Evolutionary conservation across 495 filamentous ascomycete genomes (phyloP).

Genomic region (Penicillium coffeae): DNA sequence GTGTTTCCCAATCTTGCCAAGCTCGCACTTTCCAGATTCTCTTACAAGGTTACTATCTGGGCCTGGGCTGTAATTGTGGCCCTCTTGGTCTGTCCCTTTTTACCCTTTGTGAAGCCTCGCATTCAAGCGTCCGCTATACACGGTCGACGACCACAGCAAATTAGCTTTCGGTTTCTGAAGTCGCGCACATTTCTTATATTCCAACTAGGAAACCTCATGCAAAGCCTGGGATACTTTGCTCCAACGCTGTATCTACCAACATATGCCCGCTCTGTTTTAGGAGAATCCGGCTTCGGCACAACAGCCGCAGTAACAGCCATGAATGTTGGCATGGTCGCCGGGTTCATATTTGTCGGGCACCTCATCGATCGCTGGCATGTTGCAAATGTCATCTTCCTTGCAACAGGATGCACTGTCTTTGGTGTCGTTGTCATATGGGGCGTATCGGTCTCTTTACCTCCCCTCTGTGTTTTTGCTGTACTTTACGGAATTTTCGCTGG

Average conservation of each 20-base stretch:
- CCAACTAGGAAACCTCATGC: conserved; percentile 48
- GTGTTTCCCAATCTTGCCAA: too few species aligned
- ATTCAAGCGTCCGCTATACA: too few species aligned
- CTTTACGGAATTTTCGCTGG: conserved; percentile 64
- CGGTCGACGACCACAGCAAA: too few species aligned
- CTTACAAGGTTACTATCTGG: too few species aligned
- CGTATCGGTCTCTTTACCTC: conserved; percentile 44
- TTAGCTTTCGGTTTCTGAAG: conserved; percentile 45
- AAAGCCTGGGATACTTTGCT: conserved; percentile 58
- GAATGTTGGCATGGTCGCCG: conserved; percentile 52
- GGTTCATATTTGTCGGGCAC: conserved; percentile 54
- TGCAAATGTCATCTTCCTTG: conserved; percentile 51
- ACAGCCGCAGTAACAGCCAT: conserved; percentile 46
- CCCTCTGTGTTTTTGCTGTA: conserved; percentile 55
- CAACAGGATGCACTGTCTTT: conserved; percentile 48
- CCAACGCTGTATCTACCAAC: conserved; percentile 57
- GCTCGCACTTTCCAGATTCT: too few species aligned
- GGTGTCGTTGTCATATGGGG: conserved; percentile 65
- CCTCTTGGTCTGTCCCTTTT: too few species aligned
- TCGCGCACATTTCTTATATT: conserved; percentile 46
- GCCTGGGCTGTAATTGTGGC: too few species aligned
- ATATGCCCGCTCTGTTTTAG: conserved; percentile 48
- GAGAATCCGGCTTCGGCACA: conserved; percentile 26
- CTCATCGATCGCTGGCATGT: conserved; percentile 54
- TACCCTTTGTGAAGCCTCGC: too few species aligned